Base-by-base conservation (phyloP, 2,329 filamentous ascomycete genomes). In the Byssochlamys sp. region DNA sequence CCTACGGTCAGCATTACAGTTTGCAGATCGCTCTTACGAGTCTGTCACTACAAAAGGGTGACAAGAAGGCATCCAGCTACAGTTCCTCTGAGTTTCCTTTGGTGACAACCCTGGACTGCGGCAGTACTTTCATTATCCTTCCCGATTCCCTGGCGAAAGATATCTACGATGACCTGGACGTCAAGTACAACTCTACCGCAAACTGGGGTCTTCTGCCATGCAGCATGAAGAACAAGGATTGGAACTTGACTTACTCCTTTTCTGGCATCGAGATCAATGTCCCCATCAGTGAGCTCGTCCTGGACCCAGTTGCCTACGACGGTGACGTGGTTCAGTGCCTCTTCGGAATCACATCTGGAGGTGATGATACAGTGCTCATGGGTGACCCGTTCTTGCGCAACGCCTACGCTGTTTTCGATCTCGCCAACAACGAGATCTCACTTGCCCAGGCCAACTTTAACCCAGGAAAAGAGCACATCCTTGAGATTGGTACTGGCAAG, bases 331-430 rank as follows among this genome's bases (percentile, higher is more conserved):
- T 63, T 19, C 71, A 73, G 28, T 78, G 76, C 61, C 60, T 74
- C 12, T 77, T 78, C 57, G 80, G 81, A 31, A 80, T 86, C 62
- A 73, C 71, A 2, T 80, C 81, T 0, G 73, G 80, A 0, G 68
- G 67, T 2, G 77, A 75, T 33, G 70, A 71, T 60, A 77, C 75
- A 25, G 68, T 77, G 5, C 78, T 84, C 5, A 75, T 86, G 1
- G 83, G 83, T 29, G 83, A 85, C 67, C 85, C 83, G 0, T 86
- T 85, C 72, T 71, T 86, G 14, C 80, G 83, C 57, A 82, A 78
- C 56, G 83, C 83, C 2, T 86, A 85, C 65, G 81, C 85, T 51
- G 83, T 85, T 1, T 85, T 84, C 68, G 82, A 85, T 59, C 73
- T 86, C 12, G 69, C 68, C 24, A 82, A 81, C 68, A 84, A 85